Conservation (phyloP, 2,329 filamentous ascomycete species). For the Aspergillus phoenicis region DNA sequence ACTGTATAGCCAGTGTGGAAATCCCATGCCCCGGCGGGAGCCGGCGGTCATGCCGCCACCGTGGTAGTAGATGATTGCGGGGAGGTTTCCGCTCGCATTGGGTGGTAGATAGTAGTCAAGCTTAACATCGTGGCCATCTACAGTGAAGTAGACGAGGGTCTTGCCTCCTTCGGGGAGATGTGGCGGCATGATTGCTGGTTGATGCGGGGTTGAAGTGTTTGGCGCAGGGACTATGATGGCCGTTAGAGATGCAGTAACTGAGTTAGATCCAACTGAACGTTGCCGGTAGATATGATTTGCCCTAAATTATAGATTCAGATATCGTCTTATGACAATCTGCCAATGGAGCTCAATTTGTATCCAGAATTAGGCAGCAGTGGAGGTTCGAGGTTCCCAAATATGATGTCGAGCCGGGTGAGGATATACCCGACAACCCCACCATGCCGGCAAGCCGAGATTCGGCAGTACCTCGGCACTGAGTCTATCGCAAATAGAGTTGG, state of each 20-base stretch:
- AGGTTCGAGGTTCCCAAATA: neutral
- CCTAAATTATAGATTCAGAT: no score
- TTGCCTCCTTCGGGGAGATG: neutral
- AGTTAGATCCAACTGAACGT: fast-evolving
- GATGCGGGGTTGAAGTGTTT: neutral
- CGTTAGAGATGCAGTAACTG: neutral
- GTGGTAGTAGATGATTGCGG: conserved; percentile 27
- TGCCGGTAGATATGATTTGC: neutral
- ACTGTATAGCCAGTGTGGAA: conserved; percentile 24
- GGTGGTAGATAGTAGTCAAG: conserved; percentile 25
- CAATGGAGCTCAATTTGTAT: neutral
- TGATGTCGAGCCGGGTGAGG: neutral
- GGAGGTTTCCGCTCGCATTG: conserved; percentile 11
- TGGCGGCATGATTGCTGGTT: neutral
- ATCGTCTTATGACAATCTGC: neutral
- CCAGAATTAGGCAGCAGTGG: neutral
- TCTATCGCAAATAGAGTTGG: no score
- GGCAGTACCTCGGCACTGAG: neutral
- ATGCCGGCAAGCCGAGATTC: neutral
- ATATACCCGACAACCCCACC: neutral
- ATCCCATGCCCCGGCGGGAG: conserved; percentile 16
- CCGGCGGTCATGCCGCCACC: conserved; percentile 29
- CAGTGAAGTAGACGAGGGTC: conserved; percentile 24
- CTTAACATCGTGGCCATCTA: conserved; percentile 23
- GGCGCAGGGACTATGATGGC: neutral